Base-by-base conservation (phyloP, 331 rosid genomes). In the Rosa hybrid region DNA sequence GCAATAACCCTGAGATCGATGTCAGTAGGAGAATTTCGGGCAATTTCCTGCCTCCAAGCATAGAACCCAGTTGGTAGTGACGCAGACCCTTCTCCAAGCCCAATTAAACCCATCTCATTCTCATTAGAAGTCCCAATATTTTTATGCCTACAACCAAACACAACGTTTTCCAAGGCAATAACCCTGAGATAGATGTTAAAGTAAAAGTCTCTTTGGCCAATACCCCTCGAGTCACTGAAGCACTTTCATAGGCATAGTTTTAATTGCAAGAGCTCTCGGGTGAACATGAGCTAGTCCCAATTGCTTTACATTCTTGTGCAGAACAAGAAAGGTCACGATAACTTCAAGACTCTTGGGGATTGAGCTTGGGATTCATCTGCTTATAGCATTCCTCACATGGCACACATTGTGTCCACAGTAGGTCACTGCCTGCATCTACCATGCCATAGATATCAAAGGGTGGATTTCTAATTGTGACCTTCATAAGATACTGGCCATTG, bases 101-200 rank as follows among this genome's bases (percentile, higher is more conserved):
- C 93, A 50, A 90, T 63, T 10, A 87, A 30, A 34, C 91, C 91
- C 90, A 86, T 90, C 8, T 90, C 91, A 1, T 87, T 84, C 69
- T 90, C 93, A 68, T 78, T 90, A 81, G 83, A 86, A 23, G 54
- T 68, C 70, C 93, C 93, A 0, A 84, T 12, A 56, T 30, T 30
- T 1, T 30, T 30, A 30, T 30, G 34, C 34, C 34, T 2, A 77
- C 93, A 90, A 8, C 93, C 93, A 64, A 87, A 86, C 45, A 76
- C 72, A n/a, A 90, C 64, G 59, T 84, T 62, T n/a, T 65, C 64
- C 30, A 65, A 34, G 39, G 39, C 39, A 34, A 34, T 34, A 34
- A 34, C 34, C 34, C 34, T 30, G 39, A 34, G 39, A 3, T 3
- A 34, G 39, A 34, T 34, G 39, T 34, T 34, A 34, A 69, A 49